Percentiles rank a stretch among this genome's conserved stretches.
These are phyloP conservation scores for Corynascus novoguineensis DNA, from an alignment of 495 filamentous ascomycete species.

Conservation along the genomic window DNA sequence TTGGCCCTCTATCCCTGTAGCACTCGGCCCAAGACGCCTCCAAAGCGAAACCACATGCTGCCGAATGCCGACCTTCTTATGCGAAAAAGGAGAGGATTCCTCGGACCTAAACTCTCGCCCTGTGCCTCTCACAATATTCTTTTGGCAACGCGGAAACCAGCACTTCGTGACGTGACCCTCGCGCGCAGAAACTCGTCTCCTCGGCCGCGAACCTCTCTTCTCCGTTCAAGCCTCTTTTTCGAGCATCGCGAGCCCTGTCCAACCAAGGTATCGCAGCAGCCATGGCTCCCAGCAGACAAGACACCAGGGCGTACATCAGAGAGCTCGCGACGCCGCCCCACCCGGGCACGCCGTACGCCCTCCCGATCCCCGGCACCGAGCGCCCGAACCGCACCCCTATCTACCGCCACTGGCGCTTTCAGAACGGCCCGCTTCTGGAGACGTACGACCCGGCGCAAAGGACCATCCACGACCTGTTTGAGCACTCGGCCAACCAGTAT, in stretches of 20 bases:
- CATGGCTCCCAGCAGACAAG: slow-evolving; percentile 33
- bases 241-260: background rate
- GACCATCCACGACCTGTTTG: slow-evolving; percentile 79
- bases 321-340: slow-evolving; percentile 49
- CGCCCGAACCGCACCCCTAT: slow-evolving; percentile 64
- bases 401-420: slow-evolving; percentile 78
- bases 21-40: slow-evolving; percentile 19
- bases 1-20: slow-evolving; percentile 19
- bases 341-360: slow-evolving; percentile 55
- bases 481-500: slow-evolving; percentile 52
- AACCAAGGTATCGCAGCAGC: background rate
- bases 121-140: background rate
- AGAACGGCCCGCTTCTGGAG: slow-evolving; percentile 61
- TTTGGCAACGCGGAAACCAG: background rate
- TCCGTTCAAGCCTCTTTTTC: background rate
- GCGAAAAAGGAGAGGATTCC: slow-evolving; percentile 22
- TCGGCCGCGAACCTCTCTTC: too few species aligned
- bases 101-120: slow-evolving; percentile 5
- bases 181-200: background rate
- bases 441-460: slow-evolving; percentile 67
- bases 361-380: slow-evolving; percentile 69
- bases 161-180: background rate
- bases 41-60: slow-evolving; percentile 24
- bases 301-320: slow-evolving; percentile 36
- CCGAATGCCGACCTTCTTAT: slow-evolving; percentile 24